Evolutionary conservation across 768 basidiomycete genomes (phyloP), one percentile per base, ranked within the genome.

Genomic region (Lactarius quietus): DNA sequence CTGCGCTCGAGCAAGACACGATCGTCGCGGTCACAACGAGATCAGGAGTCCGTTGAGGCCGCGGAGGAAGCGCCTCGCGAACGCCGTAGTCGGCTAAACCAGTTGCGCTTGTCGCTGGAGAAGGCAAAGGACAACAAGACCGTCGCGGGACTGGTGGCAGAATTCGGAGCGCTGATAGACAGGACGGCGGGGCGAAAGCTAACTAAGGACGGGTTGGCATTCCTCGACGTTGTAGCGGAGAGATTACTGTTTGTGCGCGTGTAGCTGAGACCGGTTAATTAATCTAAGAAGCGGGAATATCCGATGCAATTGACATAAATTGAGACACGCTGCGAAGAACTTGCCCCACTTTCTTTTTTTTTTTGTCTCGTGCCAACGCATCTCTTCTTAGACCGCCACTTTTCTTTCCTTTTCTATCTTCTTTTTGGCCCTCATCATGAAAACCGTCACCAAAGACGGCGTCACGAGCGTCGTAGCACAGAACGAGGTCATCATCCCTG

Each of bases 191-290:
- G 88, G 48, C 80, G 87, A 68, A 90, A 86, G 57, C 79, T 92
- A 61, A 91, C 89, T 38, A 92, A 92, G 82, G 87, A 90, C 70
- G 89, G 88, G 41, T 82, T 90, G 70, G 80, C 80, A 12, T 90
- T 91, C 72, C 75, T 91, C 57, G 84, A 86, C 59, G 84, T 84
- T 41, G 72, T 90, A 53, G 82, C 85, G 3, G 80, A 76, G 52
- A 77, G 85, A 68, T 74, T 92, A 64, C 78, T 75, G 68, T 76
- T 74, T 14, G 69, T 86, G 67, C 72, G 59, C 5, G 39, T 63
- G 45, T 63, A 60, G 51, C 31, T 26, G n/a, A 57, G 12, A 41
- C 56, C 61, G 62, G 64, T 55, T 65, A 28, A 12, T 15, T 26
- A 61, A 38, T 63, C 38, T 23, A 62, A 68, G 57, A 62, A 41